phyloP scores from a whole-genome alignment of 345 rosid genomes.

The Odontarrhena argentea region DNA sequence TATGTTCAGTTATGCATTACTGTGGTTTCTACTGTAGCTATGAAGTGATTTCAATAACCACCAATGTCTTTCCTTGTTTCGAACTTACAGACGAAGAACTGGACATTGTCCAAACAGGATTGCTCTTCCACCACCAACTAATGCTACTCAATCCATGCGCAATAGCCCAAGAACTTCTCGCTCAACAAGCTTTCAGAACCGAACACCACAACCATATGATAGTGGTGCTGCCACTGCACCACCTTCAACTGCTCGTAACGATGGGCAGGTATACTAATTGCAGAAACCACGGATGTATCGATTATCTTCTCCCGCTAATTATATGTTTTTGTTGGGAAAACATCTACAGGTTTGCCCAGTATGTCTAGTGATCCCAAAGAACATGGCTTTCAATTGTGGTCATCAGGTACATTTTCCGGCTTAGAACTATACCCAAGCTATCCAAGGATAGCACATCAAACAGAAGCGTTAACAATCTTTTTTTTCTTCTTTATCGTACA shows the following conservation, averaged over 20 bases:
- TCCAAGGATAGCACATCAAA: slow-evolving; percentile 4
- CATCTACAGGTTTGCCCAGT: slow-evolving; percentile 66
- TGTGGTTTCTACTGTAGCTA: not conserved
- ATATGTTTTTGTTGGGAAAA: slow-evolving; percentile 1
- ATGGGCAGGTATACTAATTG: slow-evolving; percentile 54
- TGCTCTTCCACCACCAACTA: slow-evolving; percentile 79
- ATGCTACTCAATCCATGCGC: slow-evolving; percentile 47
- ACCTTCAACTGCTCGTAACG: slow-evolving; percentile 46
- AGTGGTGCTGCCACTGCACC: slow-evolving; percentile 36
- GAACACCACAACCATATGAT: slow-evolving; percentile 33
- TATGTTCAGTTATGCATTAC: slow-evolving; percentile 23
- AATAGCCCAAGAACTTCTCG: slow-evolving; percentile 48
- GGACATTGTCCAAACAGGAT: slow-evolving; percentile 58
- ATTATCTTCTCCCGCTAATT: not conserved
- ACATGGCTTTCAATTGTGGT: slow-evolving; percentile 97
- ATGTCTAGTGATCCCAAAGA: slow-evolving; percentile 62
- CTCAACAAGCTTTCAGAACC: slow-evolving; percentile 41
- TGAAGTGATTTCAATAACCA: slow-evolving; percentile 12
- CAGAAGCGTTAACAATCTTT: not conserved
- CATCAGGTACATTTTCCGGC: slow-evolving; percentile 45
- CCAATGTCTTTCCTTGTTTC: slow-evolving; percentile 18
- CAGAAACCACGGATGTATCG: not conserved
- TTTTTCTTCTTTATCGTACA: slow-evolving; percentile 27
- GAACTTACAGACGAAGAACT: slow-evolving; percentile 42
- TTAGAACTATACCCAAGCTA: not conserved